These are phyloP conservation scores for Candida broadrunensis DNA, from an alignment of 805 yeast genomes.

Conservation along the genomic window DNA sequence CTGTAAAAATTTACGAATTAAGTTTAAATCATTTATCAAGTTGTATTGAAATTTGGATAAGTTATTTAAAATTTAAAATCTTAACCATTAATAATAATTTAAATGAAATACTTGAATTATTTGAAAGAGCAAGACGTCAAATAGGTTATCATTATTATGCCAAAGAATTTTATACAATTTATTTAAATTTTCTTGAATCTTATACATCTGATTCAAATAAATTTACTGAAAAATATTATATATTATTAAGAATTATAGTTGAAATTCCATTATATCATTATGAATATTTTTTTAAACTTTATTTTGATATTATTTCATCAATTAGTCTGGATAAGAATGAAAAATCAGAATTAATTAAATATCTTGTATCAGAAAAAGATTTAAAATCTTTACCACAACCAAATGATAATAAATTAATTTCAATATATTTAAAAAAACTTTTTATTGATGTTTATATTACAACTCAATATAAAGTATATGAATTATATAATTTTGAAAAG, in stretches of 20 bases:
- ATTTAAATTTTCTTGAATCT: constrained; percentile 39
- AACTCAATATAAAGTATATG: constrained; percentile 51
- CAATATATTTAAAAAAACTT: constrained; percentile 40
- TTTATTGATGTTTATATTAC: constrained; percentile 54
- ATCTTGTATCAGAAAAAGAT: constrained; percentile 15
- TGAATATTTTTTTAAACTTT: constrained; percentile 41
- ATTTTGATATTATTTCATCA: constrained; percentile 15
- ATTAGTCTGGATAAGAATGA: constrained; percentile 1
- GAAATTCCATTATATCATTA: constrained; percentile 59
- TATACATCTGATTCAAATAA: constrained; percentile 24
- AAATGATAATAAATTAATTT: constrained; percentile 24
- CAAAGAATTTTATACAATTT: constrained; percentile 49
- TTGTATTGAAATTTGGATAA: constrained; percentile 51
- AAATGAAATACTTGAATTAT: constrained; percentile 28
- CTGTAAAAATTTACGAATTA: constrained; percentile 34
- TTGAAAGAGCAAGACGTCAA: constrained; percentile 45
- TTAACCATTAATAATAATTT: constrained; percentile 26
- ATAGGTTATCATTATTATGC: constrained; percentile 55
- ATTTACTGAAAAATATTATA: constrained; percentile 31
- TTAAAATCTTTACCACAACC: constrained; percentile 9
- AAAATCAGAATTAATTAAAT: constrained; percentile 2
- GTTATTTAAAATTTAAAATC: constrained; percentile 42
- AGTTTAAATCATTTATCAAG: constrained; percentile 39
- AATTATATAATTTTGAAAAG: constrained; percentile 49
- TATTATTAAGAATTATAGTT: constrained; percentile 45